A percentile compares a stretch with the other conserved stretches of the same genome.
Conservation (phyloP, 2,329 filamentous ascomycete genomes). For the Pestalotiopsis sp. region DNA sequence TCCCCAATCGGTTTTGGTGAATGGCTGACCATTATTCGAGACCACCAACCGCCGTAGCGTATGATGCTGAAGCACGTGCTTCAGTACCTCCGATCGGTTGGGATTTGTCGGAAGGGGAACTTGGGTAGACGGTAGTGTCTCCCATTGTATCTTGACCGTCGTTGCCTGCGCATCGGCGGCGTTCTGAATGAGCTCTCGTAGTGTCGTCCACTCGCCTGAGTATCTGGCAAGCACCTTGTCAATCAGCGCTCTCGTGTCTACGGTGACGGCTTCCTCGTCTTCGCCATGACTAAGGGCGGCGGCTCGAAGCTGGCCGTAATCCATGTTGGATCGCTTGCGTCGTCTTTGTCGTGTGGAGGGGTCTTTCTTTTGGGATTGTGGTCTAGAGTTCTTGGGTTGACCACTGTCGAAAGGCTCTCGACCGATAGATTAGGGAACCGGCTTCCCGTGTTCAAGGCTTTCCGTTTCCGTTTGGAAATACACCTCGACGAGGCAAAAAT, state of each 20-base stretch:
- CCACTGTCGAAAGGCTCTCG: no score
- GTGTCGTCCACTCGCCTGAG: slow-evolving; percentile 88
- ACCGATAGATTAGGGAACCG: no score
- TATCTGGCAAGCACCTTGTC: slow-evolving; percentile 97
- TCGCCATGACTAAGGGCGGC: slow-evolving; percentile 84
- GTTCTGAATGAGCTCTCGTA: slow-evolving; percentile 96
- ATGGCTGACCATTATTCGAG: slow-evolving; percentile 88
- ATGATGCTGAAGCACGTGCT: slow-evolving; percentile 83
- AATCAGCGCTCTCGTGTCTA: slow-evolving; percentile 94
- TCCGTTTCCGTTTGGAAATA: background rate
- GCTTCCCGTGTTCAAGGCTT: no score
- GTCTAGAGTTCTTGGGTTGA: background rate
- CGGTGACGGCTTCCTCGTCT: slow-evolving; percentile 95
- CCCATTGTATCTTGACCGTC: slow-evolving; percentile 88
- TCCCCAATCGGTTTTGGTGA: slow-evolving; percentile 89
- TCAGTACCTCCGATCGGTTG: slow-evolving; percentile 72
- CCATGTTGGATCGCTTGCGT: slow-evolving; percentile 49
- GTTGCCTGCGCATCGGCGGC: slow-evolving; percentile 95
- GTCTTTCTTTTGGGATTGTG: background rate
- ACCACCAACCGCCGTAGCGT: slow-evolving; percentile 87
- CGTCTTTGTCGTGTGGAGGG: background rate
- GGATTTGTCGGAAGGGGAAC: slow-evolving; percentile 70
- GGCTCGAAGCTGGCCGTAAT: slow-evolving; percentile 78
- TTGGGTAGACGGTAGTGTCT: slow-evolving; percentile 81
- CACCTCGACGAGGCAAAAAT: background rate